Base-by-base conservation (phyloP, 2,329 filamentous ascomycete species). In the Colletotrichum liaoningense region DNA sequence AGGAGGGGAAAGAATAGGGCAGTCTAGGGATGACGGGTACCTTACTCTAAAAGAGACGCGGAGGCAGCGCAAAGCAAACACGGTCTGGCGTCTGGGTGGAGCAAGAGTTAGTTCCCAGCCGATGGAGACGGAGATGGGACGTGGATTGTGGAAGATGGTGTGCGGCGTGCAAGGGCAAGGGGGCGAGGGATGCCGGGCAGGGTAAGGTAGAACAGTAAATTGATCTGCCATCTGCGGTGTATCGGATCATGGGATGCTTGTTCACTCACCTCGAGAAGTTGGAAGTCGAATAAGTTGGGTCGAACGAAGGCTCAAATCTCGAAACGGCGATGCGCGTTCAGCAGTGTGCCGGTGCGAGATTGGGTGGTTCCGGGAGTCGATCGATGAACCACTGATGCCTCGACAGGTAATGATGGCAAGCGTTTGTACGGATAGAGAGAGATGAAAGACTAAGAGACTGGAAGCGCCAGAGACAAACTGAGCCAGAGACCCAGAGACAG, bases 1-100 rank as follows among this genome's bases (percentile, higher is more conserved):
- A 54, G n/a, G 55, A 55, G 11, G 35, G 24, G 66, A 46, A 38
- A 42, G 59, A 60, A 64, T 56, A 42, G 46, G 26, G 49, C 30
- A 46, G 42, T 38, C 46, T 65, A 52, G 59, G 67, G 60, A 60
- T 55, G 46, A 65, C 66, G 60, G 59, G 60, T 73, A 52, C 59
- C 55, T 65, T 60, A 42, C 60, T 69, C 66, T 60, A 69, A 70
- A 70, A 65, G 46, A 35, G 52, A 42, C 63, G 63, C 70, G 66
- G 49, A 49, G 14, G 4, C 46, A 64, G 3, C 42, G 42, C 8
- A 49, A n/a, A 49, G 54, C 52, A 60, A 64, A 63, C 60, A 70
- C 62, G 59, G 49, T 56, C 57, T 26, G 33, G 33, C 42, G 42
- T 38, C n/a, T 38, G 62, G 22, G 28, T 55, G 46, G 62, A 55